Evolutionary conservation across 2,329 filamentous ascomycete species (phyloP).

Genomic region (Aspergillus texensis): DNA sequence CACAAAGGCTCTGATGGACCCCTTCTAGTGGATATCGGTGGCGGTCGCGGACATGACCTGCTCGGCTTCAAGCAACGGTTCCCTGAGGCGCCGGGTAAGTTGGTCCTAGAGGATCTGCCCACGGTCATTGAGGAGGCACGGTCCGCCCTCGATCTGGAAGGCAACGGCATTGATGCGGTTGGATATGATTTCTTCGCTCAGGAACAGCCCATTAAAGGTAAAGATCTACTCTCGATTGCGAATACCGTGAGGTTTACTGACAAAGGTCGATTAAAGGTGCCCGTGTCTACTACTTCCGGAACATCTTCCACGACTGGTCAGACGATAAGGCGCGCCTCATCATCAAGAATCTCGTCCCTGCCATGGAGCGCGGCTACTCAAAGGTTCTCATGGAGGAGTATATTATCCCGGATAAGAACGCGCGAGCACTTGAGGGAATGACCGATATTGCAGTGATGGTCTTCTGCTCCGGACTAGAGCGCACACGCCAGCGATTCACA

Average conservation of each 20-base stretch:
- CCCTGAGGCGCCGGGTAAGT: constrained; percentile 39
- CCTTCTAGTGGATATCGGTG: constrained; percentile 46
- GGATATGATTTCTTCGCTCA: constrained; percentile 21
- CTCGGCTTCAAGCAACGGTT: constrained; percentile 38
- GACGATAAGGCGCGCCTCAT: constrained; percentile 28
- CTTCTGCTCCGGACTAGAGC: constrained; percentile 27
- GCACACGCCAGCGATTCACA: constrained; percentile 24
- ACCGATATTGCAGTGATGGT: constrained; percentile 31
- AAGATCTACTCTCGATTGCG: not conserved
- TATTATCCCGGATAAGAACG: constrained; percentile 28
- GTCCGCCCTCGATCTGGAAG: constrained; percentile 12
- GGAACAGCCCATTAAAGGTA: constrained; percentile 18
- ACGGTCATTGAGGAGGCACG: constrained; percentile 34
- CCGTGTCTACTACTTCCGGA: constrained; percentile 34
- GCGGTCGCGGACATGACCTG: constrained; percentile 45
- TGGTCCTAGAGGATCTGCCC: constrained; percentile 53
- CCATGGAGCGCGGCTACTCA: constrained; percentile 27
- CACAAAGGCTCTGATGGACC: constrained; percentile 15
- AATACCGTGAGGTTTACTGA: not conserved
- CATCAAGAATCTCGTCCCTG: constrained; percentile 23
- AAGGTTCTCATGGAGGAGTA: constrained; percentile 31
- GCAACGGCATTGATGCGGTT: constrained; percentile 13
- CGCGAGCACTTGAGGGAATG: constrained; percentile 19
- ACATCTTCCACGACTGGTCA: constrained; percentile 37
- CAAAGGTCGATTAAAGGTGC: constrained; percentile 21